These are phyloP conservation scores for Myxozyma kluyveri DNA, from an alignment of 805 yeast species.

Conservation along the genomic window DNA sequence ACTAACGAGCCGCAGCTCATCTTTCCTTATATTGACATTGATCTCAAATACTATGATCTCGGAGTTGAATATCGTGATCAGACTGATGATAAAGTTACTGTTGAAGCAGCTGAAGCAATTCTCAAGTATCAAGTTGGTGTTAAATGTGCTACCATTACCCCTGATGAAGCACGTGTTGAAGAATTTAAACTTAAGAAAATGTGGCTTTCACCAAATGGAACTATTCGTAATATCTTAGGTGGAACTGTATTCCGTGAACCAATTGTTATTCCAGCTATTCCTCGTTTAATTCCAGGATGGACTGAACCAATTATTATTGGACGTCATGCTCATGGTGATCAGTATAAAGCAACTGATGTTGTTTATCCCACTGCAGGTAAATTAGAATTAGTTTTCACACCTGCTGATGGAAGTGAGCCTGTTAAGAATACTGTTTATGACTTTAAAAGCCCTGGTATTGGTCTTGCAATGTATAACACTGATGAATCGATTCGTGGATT, in stretches of 20 bases:
- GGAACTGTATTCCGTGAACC: slow-evolving; percentile 98
- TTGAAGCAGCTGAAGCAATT: slow-evolving; percentile 87
- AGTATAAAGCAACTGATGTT: slow-evolving; percentile 88
- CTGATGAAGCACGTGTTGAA: slow-evolving; percentile 91
- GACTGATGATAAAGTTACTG: slow-evolving; percentile 84
- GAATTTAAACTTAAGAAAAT: slow-evolving; percentile 88
- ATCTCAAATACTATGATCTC: slow-evolving; percentile 87
- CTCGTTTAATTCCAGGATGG: slow-evolving; percentile 89
- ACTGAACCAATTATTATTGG: slow-evolving; percentile 94
- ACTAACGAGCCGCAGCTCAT: slow-evolving; percentile 46
- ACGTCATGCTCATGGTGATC: slow-evolving; percentile 97
- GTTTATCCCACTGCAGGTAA: slow-evolving; percentile 78
- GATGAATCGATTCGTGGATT: slow-evolving; percentile 86
- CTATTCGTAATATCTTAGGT: slow-evolving; percentile 90
- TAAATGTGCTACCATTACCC: slow-evolving; percentile 98
- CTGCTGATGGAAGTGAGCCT: slow-evolving; percentile 57
- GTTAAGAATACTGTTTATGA: slow-evolving; percentile 62
- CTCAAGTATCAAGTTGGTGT: slow-evolving; percentile 87
- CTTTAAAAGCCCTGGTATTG: slow-evolving; percentile 73
- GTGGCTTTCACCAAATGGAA: slow-evolving; percentile 98
- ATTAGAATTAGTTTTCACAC: slow-evolving; percentile 72
- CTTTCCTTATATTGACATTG: slow-evolving; percentile 79
- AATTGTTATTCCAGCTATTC: slow-evolving; percentile 83
- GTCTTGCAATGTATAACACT: slow-evolving; percentile 92
- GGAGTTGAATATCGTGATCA: slow-evolving; percentile 82